A percentile compares a stretch with the other conserved stretches of the same genome.
Evolutionary conservation across 2,329 filamentous ascomycete genomes (phyloP).

Genomic region (Eutypella sp.): DNA sequence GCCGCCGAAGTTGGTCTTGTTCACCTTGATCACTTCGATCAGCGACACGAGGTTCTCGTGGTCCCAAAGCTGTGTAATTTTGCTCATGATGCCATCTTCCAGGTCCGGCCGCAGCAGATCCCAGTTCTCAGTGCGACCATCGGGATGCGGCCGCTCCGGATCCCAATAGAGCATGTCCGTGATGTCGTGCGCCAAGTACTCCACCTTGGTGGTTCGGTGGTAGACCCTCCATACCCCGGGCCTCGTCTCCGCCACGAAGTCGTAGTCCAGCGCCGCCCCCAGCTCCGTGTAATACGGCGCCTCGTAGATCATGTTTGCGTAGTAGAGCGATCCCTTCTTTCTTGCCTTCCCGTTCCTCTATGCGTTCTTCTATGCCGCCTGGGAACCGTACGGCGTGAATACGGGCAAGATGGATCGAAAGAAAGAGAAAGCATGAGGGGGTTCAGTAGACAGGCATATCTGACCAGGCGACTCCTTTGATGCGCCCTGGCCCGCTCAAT

Average conservation of each 20-base stretch:
- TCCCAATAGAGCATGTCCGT: constrained; percentile 14
- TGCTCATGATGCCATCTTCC: constrained; percentile 17
- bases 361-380: too few species aligned
- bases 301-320: constrained; percentile 6
- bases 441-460: too few species aligned
- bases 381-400: not conserved
- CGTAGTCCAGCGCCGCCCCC: constrained; percentile 15
- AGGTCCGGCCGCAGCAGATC: constrained; percentile 12
- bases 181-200: constrained; percentile 25
- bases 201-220: constrained; percentile 19
- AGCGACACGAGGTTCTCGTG: constrained; percentile 46
- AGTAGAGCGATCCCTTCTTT: constrained; percentile 9
- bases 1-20: constrained; percentile 13
- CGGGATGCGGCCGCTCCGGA: constrained; percentile 1
- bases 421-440: too few species aligned
- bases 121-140: constrained; percentile 3
- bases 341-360: not conserved
- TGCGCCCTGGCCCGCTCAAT: not conserved
- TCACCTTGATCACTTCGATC: constrained; percentile 29
- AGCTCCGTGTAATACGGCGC: constrained; percentile 8
- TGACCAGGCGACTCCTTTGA: too few species aligned
- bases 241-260: constrained; percentile 21
- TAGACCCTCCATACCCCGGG: constrained; percentile 23
- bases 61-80: constrained; percentile 36
- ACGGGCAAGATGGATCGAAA: not conserved